Evolutionary conservation across 2,329 filamentous ascomycete species (phyloP).

Genomic region (Penicillium sp.): DNA sequence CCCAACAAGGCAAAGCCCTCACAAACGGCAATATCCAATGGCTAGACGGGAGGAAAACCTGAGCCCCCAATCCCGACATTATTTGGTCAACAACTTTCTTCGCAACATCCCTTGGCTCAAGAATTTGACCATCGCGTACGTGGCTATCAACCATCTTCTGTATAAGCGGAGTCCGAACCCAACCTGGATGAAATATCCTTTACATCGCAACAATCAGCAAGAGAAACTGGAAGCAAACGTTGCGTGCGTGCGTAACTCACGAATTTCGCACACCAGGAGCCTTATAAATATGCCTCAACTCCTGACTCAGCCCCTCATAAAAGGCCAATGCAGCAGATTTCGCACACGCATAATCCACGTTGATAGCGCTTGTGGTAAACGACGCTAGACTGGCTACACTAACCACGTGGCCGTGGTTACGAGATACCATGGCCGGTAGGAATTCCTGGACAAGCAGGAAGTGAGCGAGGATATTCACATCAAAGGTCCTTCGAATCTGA

Average conservation of each 20-base stretch:
- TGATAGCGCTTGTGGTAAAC: neutral
- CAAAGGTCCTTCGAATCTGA: neutral
- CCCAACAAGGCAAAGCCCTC: neutral
- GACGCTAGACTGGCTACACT: constrained; percentile 4
- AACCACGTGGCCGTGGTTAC: constrained; percentile 1
- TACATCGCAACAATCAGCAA: neutral
- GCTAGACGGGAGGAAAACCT: neutral
- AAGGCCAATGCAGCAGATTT: constrained; percentile 4
- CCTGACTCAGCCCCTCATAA: constrained; percentile 1
- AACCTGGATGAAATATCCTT: constrained; percentile 1
- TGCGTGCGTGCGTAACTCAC: neutral
- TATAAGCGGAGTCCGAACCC: neutral
- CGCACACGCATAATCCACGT: constrained; percentile 3
- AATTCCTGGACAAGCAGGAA: neutral
- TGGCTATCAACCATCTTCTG: neutral
- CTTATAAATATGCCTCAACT: constrained; percentile 1
- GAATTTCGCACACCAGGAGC: neutral
- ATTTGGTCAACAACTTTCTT: neutral
- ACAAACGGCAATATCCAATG: neutral
- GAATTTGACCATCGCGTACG: neutral
- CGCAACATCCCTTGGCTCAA: neutral
- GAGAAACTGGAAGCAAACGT: neutral
- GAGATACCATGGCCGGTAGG: neutral
- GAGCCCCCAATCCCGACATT: neutral
- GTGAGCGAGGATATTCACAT: neutral